phyloP scores from a whole-genome alignment of 2,329 filamentous ascomycete genomes.

The Calonectria pauciramosa region DNA sequence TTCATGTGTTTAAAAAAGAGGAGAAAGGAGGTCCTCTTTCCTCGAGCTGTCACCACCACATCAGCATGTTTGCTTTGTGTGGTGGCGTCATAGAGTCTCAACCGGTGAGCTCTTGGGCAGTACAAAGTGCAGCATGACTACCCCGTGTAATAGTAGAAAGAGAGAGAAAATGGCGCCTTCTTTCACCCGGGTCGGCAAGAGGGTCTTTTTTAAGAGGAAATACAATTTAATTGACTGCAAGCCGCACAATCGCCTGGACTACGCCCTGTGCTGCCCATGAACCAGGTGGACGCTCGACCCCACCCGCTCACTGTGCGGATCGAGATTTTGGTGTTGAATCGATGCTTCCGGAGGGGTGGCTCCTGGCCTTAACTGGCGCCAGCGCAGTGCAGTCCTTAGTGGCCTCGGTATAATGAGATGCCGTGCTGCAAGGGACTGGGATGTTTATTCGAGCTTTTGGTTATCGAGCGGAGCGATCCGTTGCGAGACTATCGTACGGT shows the following conservation, averaged over 20 bases:
- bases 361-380: constrained; percentile 9
- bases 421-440: neutral
- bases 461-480: neutral
- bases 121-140: neutral
- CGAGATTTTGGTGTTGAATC: constrained; percentile 31
- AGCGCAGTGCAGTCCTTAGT: neutral
- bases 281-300: neutral
- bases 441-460: neutral
- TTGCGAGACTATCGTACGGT: neutral
- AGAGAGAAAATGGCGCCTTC: neutral
- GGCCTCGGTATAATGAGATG: neutral
- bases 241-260: neutral
- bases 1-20: neutral
- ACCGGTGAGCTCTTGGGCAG: neutral
- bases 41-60: constrained; percentile 7
- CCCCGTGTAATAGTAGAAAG: neutral
- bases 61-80: constrained; percentile 3
- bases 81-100: constrained; percentile 10
- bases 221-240: neutral
- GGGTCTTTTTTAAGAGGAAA: neutral
- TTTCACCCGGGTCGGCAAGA: neutral
- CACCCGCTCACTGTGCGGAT: constrained; percentile 4
- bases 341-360: neutral
- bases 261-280: neutral
- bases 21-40: neutral